A percentile compares a stretch with the other conserved stretches of the same genome.
Evolutionary conservation across 2,329 filamentous ascomycete species (phyloP).

Genomic region (Sarocladium brachiariae): DNA sequence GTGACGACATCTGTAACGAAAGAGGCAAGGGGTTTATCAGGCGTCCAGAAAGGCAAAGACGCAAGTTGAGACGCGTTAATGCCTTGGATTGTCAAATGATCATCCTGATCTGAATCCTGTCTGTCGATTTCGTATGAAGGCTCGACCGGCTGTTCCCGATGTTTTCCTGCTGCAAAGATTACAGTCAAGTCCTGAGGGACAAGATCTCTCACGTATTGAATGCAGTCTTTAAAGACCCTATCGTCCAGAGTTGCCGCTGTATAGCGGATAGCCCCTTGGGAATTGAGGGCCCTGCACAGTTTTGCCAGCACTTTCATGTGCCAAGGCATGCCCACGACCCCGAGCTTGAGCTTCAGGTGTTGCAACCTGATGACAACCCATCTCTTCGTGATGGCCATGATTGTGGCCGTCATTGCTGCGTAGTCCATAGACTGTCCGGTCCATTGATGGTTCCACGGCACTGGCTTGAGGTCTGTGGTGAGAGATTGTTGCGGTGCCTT

Average conservation of each 20-base stretch:
- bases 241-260: conserved; percentile 48
- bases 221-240: conserved; percentile 54
- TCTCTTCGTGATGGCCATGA: conserved; percentile 49
- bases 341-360: conserved; percentile 52
- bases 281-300: conserved; percentile 50
- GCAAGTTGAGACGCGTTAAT: conserved; percentile 20
- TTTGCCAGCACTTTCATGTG: conserved; percentile 56
- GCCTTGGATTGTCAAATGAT: conserved; percentile 15
- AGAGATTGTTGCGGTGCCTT: conserved; percentile 33
- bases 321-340: conserved; percentile 46
- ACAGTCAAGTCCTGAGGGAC: conserved; percentile 48
- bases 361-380: conserved; percentile 52
- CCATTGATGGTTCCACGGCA: conserved; percentile 51
- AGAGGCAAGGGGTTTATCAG: conserved; percentile 27
- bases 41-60: conserved; percentile 24
- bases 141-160: conserved; percentile 20
- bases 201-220: conserved; percentile 51
- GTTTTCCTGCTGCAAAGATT: conserved; percentile 38
- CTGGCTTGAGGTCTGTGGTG: conserved; percentile 41
- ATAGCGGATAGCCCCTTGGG: conserved; percentile 48
- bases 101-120: conserved; percentile 12
- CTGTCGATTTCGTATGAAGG: conserved; percentile 2
- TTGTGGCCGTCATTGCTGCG: conserved; percentile 47
- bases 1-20: conserved; percentile 24
- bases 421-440: conserved; percentile 53